These are phyloP conservation scores for Camellia japonica DNA, from an alignment of 148 eudicot genomes.

Conservation along the genomic window DNA sequence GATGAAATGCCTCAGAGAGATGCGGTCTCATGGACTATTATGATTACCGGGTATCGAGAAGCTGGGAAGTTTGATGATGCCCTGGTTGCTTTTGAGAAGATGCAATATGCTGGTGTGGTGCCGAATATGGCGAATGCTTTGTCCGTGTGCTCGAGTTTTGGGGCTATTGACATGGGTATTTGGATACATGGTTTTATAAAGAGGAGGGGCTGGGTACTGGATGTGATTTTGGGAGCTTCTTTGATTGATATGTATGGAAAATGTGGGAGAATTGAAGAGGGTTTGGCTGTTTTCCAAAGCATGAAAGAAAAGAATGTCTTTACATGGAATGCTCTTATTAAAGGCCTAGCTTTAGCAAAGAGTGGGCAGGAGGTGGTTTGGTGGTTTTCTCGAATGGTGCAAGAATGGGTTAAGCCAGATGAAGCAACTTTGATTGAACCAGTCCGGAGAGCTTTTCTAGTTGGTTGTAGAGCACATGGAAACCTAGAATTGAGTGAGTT, in stretches of 20 bases:
- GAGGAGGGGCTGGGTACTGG: conserved; percentile 41
- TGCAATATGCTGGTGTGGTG: conserved; percentile 36
- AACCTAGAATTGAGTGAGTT: conserved; percentile 32
- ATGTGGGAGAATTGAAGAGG: conserved; percentile 39
- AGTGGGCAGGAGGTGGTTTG: conserved; percentile 35
- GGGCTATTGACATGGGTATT: conserved; percentile 43
- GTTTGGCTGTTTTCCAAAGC: conserved; percentile 28
- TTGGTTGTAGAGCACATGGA: conserved; percentile 37
- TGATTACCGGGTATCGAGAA: conserved; percentile 42
- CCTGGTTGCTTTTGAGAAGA: conserved; percentile 31
- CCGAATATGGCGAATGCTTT: conserved; percentile 53
- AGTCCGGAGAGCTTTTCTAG: conserved; percentile 43
- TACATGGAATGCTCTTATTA: conserved; percentile 46
- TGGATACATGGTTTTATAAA: conserved; percentile 37
- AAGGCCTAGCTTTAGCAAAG: conserved; percentile 38
- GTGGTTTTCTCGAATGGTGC: conserved; percentile 41
- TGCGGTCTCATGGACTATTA: conserved; percentile 51
- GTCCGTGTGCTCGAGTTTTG: conserved; percentile 39
- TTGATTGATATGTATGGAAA: conserved; percentile 55
- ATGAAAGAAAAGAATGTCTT: conserved; percentile 39
- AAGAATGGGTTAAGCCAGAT: conserved; percentile 33
- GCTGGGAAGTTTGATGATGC: conserved; percentile 36
- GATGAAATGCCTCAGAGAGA: conserved; percentile 53
- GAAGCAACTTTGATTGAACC: conserved; percentile 35
- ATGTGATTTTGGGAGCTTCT: conserved; percentile 41